A percentile compares a stretch with the other conserved stretches of the same genome.
Conservation (phyloP, 441 rosid species). For the Bocquillonia castaneifolia region DNA sequence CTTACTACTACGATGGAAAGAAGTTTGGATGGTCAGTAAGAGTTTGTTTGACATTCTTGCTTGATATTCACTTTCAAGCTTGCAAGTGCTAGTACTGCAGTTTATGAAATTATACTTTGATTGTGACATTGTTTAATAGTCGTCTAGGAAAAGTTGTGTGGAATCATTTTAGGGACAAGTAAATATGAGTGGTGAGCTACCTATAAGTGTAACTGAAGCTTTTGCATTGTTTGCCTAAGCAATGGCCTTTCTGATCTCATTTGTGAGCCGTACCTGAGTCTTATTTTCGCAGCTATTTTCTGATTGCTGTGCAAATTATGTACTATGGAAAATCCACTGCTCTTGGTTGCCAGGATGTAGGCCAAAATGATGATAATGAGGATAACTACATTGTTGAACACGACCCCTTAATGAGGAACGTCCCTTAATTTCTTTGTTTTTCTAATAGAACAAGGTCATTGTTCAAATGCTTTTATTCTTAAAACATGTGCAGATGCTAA, state of each 20-base stretch:
- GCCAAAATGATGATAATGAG: conserved; percentile 1
- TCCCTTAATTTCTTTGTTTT: background rate
- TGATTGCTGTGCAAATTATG: background rate
- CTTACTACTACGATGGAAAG: conserved; percentile 2
- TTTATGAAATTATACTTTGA: background rate
- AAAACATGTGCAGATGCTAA: background rate
- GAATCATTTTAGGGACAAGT: background rate
- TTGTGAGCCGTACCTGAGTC: background rate
- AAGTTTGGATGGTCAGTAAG: background rate
- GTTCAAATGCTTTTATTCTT: background rate
- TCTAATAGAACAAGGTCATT: conserved; percentile 8
- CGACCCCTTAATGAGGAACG: background rate
- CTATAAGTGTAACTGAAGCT: background rate
- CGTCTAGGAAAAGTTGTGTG: background rate
- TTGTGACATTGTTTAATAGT: background rate
- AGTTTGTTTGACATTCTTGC: background rate
- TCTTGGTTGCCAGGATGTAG: background rate
- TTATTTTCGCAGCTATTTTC: background rate
- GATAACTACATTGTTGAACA: background rate
- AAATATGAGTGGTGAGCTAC: background rate
- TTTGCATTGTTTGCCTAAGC: background rate
- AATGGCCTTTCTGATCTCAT: background rate
- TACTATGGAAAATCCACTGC: background rate
- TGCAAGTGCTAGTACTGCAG: background rate
- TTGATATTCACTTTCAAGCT: conserved; percentile 2